Base-by-base conservation (phyloP, 805 yeast species). In the Candida tibetensis region DNA sequence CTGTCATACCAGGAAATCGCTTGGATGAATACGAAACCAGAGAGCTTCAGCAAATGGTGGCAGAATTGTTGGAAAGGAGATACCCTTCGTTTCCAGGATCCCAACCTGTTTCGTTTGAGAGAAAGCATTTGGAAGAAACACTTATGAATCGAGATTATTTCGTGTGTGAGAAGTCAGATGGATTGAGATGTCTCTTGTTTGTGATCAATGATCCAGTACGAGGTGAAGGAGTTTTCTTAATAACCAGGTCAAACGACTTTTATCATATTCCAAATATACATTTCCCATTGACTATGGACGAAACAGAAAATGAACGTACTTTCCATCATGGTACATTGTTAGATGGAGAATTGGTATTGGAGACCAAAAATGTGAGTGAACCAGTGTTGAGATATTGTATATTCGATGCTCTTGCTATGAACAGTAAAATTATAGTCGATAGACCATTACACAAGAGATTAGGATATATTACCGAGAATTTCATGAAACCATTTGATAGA, bases 101-200 rank as follows among this genome's bases (percentile, higher is more conserved):
- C 1, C 99, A 95, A 62, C 99, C 99, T 0, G 86, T 91, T 2
- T 86, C 96, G 17, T 90, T 93, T 56, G 81, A 85, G 30, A 71
- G 87, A 39, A 66, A 72, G 23, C 96, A 91, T 62, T 68, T 93
- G 17, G 58, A 58, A 58, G 77, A 78, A 32, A 77, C 80, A 23
- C 65, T 93, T 33, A 57, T 74, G 55, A 63, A 72, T 3, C 80
- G 81, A 41, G 98, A 95, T 53, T 93, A 90, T 56, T 82, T 81
- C 48, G 99, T 93, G 0, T 95, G 99, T 65, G 99, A 93, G 54
- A 93, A 93, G 58, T 79, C 93, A 0, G 99, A 93, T 62, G 99
- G 99, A 0, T 66, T 91, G 34, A 70, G 99, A 37, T 88, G 95
- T 41, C 66, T 93, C 37, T 69, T 93, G 71, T 73, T 84, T 36